Base-by-base conservation (phyloP, 2,329 filamentous ascomycete species). In the Ascochyta clinopodiicola region DNA sequence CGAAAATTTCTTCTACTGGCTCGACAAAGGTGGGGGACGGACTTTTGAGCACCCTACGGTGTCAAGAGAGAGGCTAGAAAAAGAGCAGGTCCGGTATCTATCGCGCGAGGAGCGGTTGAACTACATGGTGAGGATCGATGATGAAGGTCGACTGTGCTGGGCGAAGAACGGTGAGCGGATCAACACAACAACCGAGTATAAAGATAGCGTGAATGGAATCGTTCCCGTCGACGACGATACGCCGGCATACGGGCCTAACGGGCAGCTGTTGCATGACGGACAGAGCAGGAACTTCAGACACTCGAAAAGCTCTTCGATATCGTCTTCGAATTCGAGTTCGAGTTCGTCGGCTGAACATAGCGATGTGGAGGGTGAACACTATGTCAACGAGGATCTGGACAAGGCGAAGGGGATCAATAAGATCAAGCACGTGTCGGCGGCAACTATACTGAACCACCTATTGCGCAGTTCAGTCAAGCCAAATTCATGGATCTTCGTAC, bases 1-100 rank as follows among this genome's bases (percentile, higher is more conserved):
- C 4, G 89, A 96, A 72, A 96, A 95, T 70, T 97, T 93, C 81
- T 96, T 96, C 74, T 94, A 92, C 77, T 96, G 93, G 92, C 81
- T 96, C 1, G 93, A 97, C 71, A 82, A 89, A 55, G 93, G 93
- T 5, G 88, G 88, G 44, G 93, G 93, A 0, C 86, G 80, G 63
- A 74, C 84, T 35, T 71, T 95, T 38, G 88, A 94, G 60, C 78
- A 94, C 12, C 83, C 86, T 3, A 82, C 85, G 0, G 92, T 92
- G 60, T 88, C 91, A 1, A 82, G 93, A 32, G 88, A 90, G 56
- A 81, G 86, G 13, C 79, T 96, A 6, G 90, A 95, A 46, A 82
- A 85, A 22, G 91, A 96, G 72, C 86, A 88, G 66, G 90, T 96
- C 1, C 84, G 93, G 17, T 97, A 96, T 71, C 79, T 97, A 21